Base-by-base conservation (phyloP, 495 filamentous ascomycete species). In the Cercophora newfieldiana region DNA sequence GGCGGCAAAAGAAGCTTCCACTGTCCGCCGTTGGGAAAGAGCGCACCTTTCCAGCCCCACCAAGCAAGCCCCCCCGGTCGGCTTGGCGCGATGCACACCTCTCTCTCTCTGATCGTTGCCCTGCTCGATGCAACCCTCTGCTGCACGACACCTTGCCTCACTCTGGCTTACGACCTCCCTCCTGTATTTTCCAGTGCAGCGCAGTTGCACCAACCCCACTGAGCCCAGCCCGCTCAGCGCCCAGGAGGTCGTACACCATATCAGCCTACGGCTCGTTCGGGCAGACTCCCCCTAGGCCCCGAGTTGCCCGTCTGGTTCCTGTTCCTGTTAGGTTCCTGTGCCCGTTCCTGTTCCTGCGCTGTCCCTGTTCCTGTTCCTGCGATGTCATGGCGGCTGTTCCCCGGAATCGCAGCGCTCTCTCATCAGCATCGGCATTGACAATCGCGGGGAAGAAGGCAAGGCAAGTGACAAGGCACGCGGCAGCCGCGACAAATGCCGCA, bases 211-310 rank as follows among this genome's bases (percentile, higher is more conserved):
- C 69, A 69, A 66, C 68, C 69, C 73, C 70, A 71, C 66, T 66
- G 64, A 63, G 66, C 47, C 63, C 64, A 61, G 67, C 61, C 50
- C 65, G 65, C 65, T 59, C 71, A 61, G 60, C 58, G 64, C 61
- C 48, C 64, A 64, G 54, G 59, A 65, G 59, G 64, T 68, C 19
- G 65, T 51, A 70, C 76, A 77, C 73, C 71, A 77, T 71, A 80
- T 80, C 80, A 82, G 80, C 77, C 80, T 82, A 74, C 77, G 80
- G 79, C 78, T 77, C 77, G 70, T 79, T 82, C 80, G 80, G 80
- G 75, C 72, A 73, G 66, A 69, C 78, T 80, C 73, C 80, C 79
- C 69, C n/a, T n/a, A 61, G 67, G 50, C 67, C 60, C 67, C 63
- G 62, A 68, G 50, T 65, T 29, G 25, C 62, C 54, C 54, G 22